Evolutionary conservation across 1,284 basidiomycete species (phyloP).

Genomic region (Malassezia furfur): DNA sequence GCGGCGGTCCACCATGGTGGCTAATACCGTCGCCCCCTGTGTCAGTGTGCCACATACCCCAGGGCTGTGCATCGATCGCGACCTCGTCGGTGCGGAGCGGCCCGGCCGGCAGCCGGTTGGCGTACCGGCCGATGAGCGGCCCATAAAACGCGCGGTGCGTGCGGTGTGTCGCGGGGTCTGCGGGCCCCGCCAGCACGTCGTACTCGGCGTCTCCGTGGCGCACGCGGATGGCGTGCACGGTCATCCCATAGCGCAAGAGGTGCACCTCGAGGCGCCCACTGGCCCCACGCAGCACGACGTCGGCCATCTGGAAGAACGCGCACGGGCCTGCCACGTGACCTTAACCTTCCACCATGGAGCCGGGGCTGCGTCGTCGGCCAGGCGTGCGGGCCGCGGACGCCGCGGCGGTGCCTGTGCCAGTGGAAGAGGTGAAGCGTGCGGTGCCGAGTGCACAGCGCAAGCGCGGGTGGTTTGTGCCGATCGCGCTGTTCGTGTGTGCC

Average conservation of each 20-base stretch:
- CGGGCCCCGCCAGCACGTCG: constrained; percentile 40
- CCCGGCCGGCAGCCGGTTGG: constrained; percentile 39
- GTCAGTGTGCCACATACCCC: constrained; percentile 7
- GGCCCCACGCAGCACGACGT: background rate
- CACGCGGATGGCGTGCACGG: constrained; percentile 28
- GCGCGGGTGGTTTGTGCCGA: constrained; percentile 9
- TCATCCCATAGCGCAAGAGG: constrained; percentile 37
- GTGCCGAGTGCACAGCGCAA: background rate
- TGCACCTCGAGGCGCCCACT: constrained; percentile 5
- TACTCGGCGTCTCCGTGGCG: constrained; percentile 4
- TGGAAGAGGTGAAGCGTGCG: background rate
- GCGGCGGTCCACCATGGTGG: constrained; percentile 37
- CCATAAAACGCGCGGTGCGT: constrained; percentile 33
- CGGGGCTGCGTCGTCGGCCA: background rate
- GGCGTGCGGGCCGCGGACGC: background rate
- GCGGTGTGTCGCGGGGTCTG: constrained; percentile 26
- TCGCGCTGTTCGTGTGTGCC: constrained; percentile 25
- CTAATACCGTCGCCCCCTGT: constrained; percentile 23
- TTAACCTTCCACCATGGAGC: background rate
- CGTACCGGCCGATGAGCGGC: constrained; percentile 39
- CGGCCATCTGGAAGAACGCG: background rate
- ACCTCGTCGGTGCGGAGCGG: constrained; percentile 8
- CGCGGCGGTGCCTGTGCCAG: background rate
- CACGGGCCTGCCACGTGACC: constrained; percentile 9
- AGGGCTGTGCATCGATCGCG: background rate